Evolutionary conservation across 768 basidiomycete genomes (phyloP).

Genomic region (Russula vinacea): DNA sequence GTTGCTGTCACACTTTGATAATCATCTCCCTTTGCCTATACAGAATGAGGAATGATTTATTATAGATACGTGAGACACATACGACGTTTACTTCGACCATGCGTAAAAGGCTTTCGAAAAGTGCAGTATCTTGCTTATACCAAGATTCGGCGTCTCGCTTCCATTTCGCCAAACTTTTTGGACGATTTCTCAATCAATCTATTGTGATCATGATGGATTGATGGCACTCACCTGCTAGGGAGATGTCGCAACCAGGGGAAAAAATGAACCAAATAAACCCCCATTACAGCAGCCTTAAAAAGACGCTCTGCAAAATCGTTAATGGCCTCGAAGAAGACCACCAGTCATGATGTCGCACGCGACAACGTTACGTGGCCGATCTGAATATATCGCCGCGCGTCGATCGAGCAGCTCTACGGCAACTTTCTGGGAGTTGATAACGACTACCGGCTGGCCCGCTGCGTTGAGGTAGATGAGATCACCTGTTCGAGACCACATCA

Average conservation of each 20-base stretch:
- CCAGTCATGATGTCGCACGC: not conserved
- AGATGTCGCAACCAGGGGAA: not conserved
- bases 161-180: not conserved
- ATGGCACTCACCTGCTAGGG: not conserved
- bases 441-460: not conserved
- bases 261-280: not conserved
- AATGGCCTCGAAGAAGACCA: not conserved
- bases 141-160: not conserved
- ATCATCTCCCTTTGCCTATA: not conserved
- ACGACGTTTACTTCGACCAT: not conserved
- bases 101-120: not conserved
- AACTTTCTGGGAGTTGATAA: not conserved
- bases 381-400: not conserved
- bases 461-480: conserved; percentile 9
- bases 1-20: not conserved
- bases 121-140: not conserved
- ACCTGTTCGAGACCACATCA: not conserved
- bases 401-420: not conserved
- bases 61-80: not conserved
- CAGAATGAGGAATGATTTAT: too few species aligned
- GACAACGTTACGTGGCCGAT: not conserved
- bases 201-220: not conserved
- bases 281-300: not conserved
- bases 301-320: not conserved
- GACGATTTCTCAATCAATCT: not conserved